These are phyloP conservation scores for Amniculicola lignicola DNA, from an alignment of 495 filamentous ascomycete species.

Conservation along the genomic window DNA sequence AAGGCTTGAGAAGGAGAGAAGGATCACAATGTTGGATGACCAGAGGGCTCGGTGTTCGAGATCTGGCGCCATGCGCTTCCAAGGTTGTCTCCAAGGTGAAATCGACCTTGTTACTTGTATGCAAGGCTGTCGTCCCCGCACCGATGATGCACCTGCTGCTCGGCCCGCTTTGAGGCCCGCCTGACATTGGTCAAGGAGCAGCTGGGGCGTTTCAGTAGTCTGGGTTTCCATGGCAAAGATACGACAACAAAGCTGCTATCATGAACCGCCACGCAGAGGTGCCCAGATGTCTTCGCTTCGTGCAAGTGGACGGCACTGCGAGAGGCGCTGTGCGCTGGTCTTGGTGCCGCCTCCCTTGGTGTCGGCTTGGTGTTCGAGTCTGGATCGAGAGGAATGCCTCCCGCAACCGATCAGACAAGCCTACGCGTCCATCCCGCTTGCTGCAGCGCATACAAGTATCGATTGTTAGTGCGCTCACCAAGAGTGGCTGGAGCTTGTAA, in stretches of 20 bases:
- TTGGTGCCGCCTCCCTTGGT: neutral
- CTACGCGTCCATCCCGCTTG: constrained; percentile 8
- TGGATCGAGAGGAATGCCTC: neutral
- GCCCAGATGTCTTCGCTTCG: neutral
- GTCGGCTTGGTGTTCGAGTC: neutral
- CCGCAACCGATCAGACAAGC: neutral
- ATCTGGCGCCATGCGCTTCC: too few species aligned
- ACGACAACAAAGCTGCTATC: constrained; percentile 1
- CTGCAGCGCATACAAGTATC: too few species aligned
- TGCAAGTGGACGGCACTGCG: neutral
- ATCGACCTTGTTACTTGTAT: too few species aligned
- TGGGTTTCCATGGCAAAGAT: constrained; percentile 17
- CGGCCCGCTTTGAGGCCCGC: neutral
- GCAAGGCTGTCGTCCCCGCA: constrained; percentile 1
- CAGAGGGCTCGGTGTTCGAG: too few species aligned
- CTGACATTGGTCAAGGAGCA: neutral
- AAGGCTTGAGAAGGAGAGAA: too few species aligned
- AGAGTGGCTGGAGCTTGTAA: neutral
- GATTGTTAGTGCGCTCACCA: constrained; percentile 10
- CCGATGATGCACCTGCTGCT: neutral
- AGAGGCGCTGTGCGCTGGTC: neutral
- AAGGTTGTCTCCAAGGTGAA: too few species aligned
- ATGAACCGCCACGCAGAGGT: neutral
- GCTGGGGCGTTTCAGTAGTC: constrained; percentile 5
- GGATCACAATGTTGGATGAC: too few species aligned